Evolutionary conservation across 2,329 filamentous ascomycete species (phyloP), one percentile per base, ranked within the genome.

Genomic region (Venturia asperata): DNA sequence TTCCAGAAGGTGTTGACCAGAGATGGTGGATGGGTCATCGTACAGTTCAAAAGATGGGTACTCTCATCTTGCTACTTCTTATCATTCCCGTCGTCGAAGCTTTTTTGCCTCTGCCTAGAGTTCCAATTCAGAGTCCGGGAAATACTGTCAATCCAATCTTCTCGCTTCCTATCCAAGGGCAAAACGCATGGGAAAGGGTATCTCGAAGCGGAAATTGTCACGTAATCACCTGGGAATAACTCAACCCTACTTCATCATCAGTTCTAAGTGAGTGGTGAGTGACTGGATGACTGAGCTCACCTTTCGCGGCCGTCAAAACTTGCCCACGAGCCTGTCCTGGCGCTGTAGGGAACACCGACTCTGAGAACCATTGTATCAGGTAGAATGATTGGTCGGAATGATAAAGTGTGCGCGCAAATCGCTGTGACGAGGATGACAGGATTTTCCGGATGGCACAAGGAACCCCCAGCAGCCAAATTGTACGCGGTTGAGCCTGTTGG

Each of bases 401-500:
- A 96, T 3, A 97, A 82, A 0, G 93, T 97, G 76, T 97, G 93
- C 1, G 94, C 91, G 74, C 92, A 97, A 65, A 97, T 96, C 62
- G 93, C 89, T 0, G 92, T 96, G 6, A 97, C 86, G 1, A 97
- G 85, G 77, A 97, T 96, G 61, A 97, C 92, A 0, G 93, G 94
- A 74, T 97, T 97, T 71, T 97, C 94, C 0, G 93, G 93, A 74
- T 97, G 93, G 72, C 92, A 97, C 30, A 97, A 83, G 3, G 91
- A 96, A 24, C 93, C 93, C n/a, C 94, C 94, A 0, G 93, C 92
- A 0, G 92, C 93, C 24, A 97, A 87, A 73, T 96, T 97, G 78
- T 97, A 97, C 21, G 93, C 93, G 17, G 93, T 97, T 6, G 90
- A 94, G 17, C 93, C 94, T 0, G 94, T 97, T 0, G 93, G 94